These are phyloP conservation scores for Volvox carteri DNA, from an alignment of 163 green algal species.

Conservation along the genomic window DNA sequence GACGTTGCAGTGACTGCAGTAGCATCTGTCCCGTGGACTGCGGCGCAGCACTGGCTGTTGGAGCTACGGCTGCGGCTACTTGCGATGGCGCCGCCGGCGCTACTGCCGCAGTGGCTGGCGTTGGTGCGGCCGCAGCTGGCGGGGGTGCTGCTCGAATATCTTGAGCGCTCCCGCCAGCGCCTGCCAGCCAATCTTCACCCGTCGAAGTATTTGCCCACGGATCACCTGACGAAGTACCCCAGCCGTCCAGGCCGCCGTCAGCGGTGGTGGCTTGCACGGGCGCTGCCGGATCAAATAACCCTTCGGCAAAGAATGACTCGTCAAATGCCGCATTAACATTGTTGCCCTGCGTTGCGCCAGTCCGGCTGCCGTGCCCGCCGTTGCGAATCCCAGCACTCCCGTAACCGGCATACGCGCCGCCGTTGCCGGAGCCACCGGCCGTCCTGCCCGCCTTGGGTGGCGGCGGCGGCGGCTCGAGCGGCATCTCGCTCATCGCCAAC, in stretches of 20 bases:
- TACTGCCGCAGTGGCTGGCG: background rate
- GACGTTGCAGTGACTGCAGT: slow-evolving; percentile 33
- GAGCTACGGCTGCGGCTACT: background rate
- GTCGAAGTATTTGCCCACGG: slow-evolving; percentile 3
- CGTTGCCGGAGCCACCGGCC: background rate
- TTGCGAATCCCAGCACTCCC: background rate
- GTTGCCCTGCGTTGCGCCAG: background rate
- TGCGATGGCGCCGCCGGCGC: background rate
- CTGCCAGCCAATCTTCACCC: slow-evolving; percentile 4
- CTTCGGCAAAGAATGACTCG: slow-evolving; percentile 39
- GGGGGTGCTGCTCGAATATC: background rate
- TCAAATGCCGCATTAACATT: background rate
- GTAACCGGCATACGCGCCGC: background rate
- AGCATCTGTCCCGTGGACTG: slow-evolving; percentile 13
- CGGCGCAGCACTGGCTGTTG: background rate
- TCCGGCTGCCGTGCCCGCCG: background rate
- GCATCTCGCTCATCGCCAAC: background rate
- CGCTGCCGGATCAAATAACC: background rate
- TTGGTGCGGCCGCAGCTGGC: background rate
- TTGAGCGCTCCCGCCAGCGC: background rate
- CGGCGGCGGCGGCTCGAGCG: slow-evolving; percentile 9
- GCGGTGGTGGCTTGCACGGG: background rate
- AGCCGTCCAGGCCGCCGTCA: background rate
- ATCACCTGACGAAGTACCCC: background rate
- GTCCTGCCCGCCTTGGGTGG: background rate